A percentile compares a stretch with the other conserved stretches of the same genome.
Conservation (phyloP, 495 filamentous ascomycete species). For the Penicillium daleae region DNA sequence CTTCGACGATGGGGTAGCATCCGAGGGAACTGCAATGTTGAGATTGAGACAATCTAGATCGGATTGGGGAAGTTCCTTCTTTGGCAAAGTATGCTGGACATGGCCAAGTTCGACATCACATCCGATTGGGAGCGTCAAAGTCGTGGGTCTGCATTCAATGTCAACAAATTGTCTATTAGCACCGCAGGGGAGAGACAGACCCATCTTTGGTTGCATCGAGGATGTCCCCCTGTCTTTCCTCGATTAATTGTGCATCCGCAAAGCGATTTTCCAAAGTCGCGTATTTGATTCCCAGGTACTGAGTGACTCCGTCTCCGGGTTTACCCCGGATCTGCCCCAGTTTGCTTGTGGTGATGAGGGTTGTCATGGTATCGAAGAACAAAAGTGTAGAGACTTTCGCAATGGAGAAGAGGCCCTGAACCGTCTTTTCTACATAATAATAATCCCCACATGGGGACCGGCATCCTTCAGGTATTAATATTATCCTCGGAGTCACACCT, state of each 20-base stretch:
- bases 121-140: conserved; percentile 29
- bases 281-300: conserved; percentile 41
- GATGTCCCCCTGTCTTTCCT: conserved; percentile 22
- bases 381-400: too few relatives aligned
- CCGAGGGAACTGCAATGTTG: conserved; percentile 44
- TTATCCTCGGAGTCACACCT: too few relatives aligned
- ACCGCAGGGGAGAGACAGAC: conserved; percentile 11
- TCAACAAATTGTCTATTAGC: background rate
- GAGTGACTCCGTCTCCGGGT: conserved; percentile 28
- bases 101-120: conserved; percentile 32
- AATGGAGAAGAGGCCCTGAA: background rate
- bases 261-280: conserved; percentile 37
- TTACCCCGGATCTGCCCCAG: conserved; percentile 33
- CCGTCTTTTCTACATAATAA: too few relatives aligned
- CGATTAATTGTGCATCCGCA: conserved; percentile 34
- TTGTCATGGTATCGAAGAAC: background rate
- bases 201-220: conserved; percentile 37
- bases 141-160: conserved; percentile 26
- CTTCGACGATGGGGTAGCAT: conserved; percentile 29
- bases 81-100: conserved; percentile 36
- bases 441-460: background rate
- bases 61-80: conserved; percentile 33
- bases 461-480: background rate
- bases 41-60: conserved; percentile 49
- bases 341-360: background rate